Base-by-base conservation (phyloP, 148 eudicot species). In the Fagopyrum tataricum region DNA sequence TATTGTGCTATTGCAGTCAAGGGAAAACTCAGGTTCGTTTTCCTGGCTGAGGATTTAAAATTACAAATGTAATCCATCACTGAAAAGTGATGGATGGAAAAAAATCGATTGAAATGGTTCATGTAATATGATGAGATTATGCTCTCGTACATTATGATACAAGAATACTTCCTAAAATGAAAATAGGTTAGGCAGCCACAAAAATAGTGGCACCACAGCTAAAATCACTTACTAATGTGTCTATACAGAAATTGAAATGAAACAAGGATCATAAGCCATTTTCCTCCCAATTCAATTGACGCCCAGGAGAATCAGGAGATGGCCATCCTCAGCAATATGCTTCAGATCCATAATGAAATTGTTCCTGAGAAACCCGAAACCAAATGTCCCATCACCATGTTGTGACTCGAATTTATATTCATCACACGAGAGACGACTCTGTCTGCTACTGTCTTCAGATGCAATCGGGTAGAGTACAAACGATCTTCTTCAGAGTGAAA, bases 351-450 rank as follows among this genome's bases (percentile, higher is more conserved):
- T 85, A 59, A 89, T 83, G 48, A 84, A 81, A 78, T 83, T 86
- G 72, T 91, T 77, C 31, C 92, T 80, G 7, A 93, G 84, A 83
- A 89, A 91, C 24, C 98, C 98, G 70, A 91, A 93, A 26, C 98
- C 98, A 43, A 86, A 91, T 0, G 92, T 85, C 41, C 98, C 97
- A 73, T 91, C 18, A 88, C 93, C 44, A 91, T 80, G 41, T 88
- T 89, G 73, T 87, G 88, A 76, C 92, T 88, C 17, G 97, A 91
- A 74, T 88, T 95, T 21, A 91, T 87, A 78, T 76, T 77, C 85
- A 91, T 87, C 72, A 95, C 77, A 59, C 81, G 87, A 3, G 88
- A 87, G 53, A 93, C 92, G 2, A 51, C 81, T 51, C 76, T 76
- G 67, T 76, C 72, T 6, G 71, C 75, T 42, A 49, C 70, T 37